These are phyloP conservation scores for Trichothecium sympodiale DNA, from an alignment of 2,329 filamentous ascomycete genomes.

Conservation along the genomic window DNA sequence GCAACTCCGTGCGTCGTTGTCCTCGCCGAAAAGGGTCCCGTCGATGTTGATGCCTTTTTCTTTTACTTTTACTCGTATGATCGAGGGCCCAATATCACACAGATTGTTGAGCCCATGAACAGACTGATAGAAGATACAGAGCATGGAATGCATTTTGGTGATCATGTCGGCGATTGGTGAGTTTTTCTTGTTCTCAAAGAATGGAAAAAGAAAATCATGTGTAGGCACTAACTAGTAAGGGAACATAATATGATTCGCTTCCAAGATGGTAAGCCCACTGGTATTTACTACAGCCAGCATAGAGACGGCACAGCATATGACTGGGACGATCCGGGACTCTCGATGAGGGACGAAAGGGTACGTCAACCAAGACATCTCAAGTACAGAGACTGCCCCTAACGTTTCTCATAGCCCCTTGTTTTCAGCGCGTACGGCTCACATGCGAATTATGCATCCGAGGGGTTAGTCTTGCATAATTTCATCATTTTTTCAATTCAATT, in stretches of 20 bases:
- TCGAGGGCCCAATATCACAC: slow-evolving; percentile 14
- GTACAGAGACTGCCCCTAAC: too few relatives aligned
- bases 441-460: slow-evolving; percentile 18
- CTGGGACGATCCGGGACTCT: slow-evolving; percentile 16
- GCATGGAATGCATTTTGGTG: slow-evolving; percentile 11
- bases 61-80: slow-evolving; percentile 23
- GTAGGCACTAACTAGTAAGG: slow-evolving; percentile 7
- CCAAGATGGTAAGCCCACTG: slow-evolving; percentile 11
- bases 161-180: slow-evolving; percentile 16
- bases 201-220: background rate
- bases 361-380: slow-evolving; percentile 5
- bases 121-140: slow-evolving; percentile 9
- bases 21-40: slow-evolving; percentile 10
- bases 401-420: slow-evolving; percentile 15
- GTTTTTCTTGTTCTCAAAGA: background rate
- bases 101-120: slow-evolving; percentile 14
- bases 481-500: too few relatives aligned
- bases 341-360: slow-evolving; percentile 15
- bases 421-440: slow-evolving; percentile 24
- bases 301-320: slow-evolving; percentile 12
- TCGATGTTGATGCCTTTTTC: slow-evolving; percentile 16
- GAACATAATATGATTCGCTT: slow-evolving; percentile 22
- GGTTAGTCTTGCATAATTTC: slow-evolving; percentile 11
- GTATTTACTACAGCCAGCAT: slow-evolving; percentile 18
- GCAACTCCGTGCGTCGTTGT: slow-evolving; percentile 17